These are phyloP conservation scores for Penicillium psychrofluorescens DNA, from an alignment of 495 filamentous ascomycete species.

Conservation along the genomic window DNA sequence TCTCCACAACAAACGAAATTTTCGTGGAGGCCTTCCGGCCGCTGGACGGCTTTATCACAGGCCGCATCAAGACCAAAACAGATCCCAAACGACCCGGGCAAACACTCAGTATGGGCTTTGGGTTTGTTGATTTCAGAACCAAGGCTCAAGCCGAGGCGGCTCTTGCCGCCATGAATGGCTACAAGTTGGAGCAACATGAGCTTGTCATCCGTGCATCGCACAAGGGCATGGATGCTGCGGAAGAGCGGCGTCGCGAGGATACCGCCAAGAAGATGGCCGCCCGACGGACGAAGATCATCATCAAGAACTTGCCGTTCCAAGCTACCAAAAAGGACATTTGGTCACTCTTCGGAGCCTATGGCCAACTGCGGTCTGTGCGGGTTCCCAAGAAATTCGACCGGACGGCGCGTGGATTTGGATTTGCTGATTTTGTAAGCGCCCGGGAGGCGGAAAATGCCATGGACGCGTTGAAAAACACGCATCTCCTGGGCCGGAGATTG, in stretches of 20 bases:
- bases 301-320: constrained; percentile 98
- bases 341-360: constrained; percentile 78
- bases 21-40: constrained; percentile 69
- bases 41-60: constrained; percentile 78
- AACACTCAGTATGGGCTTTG: constrained; percentile 90
- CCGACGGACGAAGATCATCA: constrained; percentile 82
- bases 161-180: constrained; percentile 75
- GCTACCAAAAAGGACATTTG: constrained; percentile 86
- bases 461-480: constrained; percentile 82
- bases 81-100: constrained; percentile 79
- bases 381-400: constrained; percentile 92
- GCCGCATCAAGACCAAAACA: constrained; percentile 77
- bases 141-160: constrained; percentile 73
- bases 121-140: constrained; percentile 81
- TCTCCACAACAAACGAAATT: constrained; percentile 69
- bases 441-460: constrained; percentile 92
- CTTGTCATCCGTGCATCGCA: constrained; percentile 78
- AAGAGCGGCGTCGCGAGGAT: constrained; percentile 75
- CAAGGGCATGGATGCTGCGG: constrained; percentile 76
- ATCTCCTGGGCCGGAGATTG: constrained; percentile 81
- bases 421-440: constrained; percentile 89
- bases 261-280: constrained; percentile 65
- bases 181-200: constrained; percentile 76
- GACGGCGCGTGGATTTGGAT: constrained; percentile 84
- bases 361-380: constrained; percentile 83